Evolutionary conservation across 306 rosid species (phyloP).

Genomic region (Prunus dulcis): DNA sequence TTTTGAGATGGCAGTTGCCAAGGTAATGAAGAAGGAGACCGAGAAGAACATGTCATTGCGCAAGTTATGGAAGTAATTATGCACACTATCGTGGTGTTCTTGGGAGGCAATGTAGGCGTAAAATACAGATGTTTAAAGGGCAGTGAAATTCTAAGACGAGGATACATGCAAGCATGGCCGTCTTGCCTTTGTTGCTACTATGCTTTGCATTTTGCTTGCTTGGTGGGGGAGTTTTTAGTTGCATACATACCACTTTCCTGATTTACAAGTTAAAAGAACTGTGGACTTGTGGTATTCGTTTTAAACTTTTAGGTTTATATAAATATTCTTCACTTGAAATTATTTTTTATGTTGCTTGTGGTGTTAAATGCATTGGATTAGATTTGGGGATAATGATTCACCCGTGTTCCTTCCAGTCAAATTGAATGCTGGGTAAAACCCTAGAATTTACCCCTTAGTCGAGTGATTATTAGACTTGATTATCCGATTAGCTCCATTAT

Average conservation of each 20-base stretch:
- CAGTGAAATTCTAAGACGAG: not conserved
- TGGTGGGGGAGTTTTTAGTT: not conserved
- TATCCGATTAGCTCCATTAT: too few species aligned
- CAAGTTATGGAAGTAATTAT: constrained; percentile 85
- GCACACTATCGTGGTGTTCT: not conserved
- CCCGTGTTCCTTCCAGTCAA: too few species aligned
- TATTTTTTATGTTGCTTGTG: too few species aligned
- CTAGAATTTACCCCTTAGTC: too few species aligned
- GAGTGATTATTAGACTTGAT: too few species aligned
- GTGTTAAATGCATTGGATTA: too few species aligned
- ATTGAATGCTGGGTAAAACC: too few species aligned
- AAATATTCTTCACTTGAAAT: not conserved
- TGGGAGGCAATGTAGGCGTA: not conserved
- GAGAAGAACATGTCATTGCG: constrained; percentile 96
- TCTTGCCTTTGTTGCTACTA: not conserved
- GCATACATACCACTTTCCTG: not conserved
- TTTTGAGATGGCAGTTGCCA: constrained; percentile 99
- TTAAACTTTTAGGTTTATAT: too few species aligned
- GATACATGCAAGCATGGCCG: not conserved
- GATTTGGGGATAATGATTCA: not conserved
- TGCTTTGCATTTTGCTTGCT: not conserved
- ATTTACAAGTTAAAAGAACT: too few species aligned
- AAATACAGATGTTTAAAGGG: not conserved
- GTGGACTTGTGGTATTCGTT: not conserved
- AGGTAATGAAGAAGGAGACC: constrained; percentile 98